phyloP scores from a whole-genome alignment of 352 stramenopile genomes.

The Globisporangium megalacanthum region DNA sequence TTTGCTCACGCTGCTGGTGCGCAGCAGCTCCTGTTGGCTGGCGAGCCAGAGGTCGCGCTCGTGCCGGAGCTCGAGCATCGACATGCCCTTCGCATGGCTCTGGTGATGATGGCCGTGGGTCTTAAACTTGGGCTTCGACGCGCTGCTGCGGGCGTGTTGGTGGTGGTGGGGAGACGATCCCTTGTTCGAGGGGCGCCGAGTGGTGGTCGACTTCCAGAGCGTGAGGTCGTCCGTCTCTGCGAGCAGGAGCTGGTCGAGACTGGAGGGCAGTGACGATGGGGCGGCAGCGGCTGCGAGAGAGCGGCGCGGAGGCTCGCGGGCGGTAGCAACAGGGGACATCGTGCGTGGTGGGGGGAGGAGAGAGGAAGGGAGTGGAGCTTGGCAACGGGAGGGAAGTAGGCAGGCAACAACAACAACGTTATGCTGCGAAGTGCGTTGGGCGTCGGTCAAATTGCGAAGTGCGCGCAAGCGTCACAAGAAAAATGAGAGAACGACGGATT shows the following conservation, averaged over 20 bases:
- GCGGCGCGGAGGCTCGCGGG: not conserved
- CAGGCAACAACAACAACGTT: not conserved
- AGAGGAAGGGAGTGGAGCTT: not conserved
- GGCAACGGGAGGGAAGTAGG: too few relatives aligned
- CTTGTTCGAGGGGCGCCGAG: not conserved
- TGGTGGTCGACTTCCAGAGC: conserved; percentile 1
- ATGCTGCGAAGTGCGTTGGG: not conserved
- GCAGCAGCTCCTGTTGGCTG: conserved; percentile 4
- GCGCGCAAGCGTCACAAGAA: not conserved
- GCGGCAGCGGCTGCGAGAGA: not conserved
- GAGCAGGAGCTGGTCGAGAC: not conserved
- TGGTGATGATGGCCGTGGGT: conserved; percentile 25
- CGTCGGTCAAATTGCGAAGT: not conserved
- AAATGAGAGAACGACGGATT: not conserved
- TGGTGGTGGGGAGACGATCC: not conserved
- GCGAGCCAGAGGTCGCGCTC: conserved; percentile 36
- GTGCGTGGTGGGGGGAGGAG: not conserved
- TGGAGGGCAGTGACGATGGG: too few relatives aligned
- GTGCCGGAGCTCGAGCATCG: conserved; percentile 25
- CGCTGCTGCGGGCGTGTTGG: too few relatives aligned
- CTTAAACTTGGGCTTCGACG: conserved; percentile 25
- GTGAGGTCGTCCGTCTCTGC: not conserved
- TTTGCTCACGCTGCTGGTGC: conserved; percentile 23
- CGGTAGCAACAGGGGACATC: not conserved
- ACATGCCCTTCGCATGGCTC: conserved; percentile 11